phyloP scores from a whole-genome alignment of 148 eudicot genomes.

The Vaccinium corymbosum region DNA sequence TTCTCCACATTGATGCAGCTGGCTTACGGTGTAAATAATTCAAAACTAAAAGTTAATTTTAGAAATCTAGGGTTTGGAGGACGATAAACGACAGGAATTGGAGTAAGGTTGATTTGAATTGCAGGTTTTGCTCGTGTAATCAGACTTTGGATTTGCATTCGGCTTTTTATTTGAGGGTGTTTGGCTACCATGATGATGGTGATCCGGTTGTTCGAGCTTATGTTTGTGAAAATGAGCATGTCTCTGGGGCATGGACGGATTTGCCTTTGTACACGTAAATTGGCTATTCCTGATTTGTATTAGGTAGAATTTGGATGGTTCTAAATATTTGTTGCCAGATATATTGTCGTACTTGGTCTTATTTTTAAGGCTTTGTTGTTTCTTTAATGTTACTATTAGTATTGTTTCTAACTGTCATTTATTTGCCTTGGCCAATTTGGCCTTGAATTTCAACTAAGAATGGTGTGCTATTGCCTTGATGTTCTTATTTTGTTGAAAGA shows the following conservation, averaged over 20 bases:
- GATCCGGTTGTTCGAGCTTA: conserved; percentile 91
- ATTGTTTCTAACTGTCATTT: neutral
- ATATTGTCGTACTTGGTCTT: neutral
- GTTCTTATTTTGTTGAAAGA: neutral
- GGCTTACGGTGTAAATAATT: no score
- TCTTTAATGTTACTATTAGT: neutral
- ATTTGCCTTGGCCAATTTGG: neutral
- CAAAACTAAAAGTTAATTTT: no score
- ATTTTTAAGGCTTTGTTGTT: neutral
- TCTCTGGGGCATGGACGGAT: conserved; percentile 97
- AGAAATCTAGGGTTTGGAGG: conserved; percentile 78
- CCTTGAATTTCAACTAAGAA: neutral
- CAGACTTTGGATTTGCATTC: conserved; percentile 86
- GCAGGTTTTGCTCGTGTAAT: conserved; percentile 67
- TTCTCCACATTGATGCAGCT: no score
- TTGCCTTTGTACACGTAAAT: conserved; percentile 55
- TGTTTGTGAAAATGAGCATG: conserved; percentile 97
- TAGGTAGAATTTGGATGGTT: neutral
- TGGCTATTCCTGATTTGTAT: neutral
- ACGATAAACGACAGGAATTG: conserved; percentile 74
- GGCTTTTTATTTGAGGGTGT: conserved; percentile 84
- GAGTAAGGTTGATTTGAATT: conserved; percentile 48
- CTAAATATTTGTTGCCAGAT: neutral
- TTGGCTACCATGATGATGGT: conserved; percentile 87
- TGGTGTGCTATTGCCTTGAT: neutral